Evolutionary conservation across 1,284 basidiomycete genomes (phyloP), one percentile per base, ranked within the genome.

Genomic region (Microstroma glucosiphilum): DNA sequence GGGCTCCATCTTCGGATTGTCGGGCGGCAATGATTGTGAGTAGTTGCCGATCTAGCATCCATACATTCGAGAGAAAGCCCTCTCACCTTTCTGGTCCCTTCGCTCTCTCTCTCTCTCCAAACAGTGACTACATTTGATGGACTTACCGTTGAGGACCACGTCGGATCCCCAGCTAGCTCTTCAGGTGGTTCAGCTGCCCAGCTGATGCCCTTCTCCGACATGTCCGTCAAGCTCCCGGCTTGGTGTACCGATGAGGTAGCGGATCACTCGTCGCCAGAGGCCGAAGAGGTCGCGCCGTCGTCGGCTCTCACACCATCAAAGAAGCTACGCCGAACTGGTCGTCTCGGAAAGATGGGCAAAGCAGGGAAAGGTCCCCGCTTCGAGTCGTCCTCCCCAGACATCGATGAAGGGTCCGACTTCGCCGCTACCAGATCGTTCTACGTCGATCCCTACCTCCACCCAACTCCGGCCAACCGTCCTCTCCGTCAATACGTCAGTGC

Each of bases 401-500:
- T 58, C 21, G 42, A 49, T 12, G 57, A n/a, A 51, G 58, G 58
- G 15, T 43, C 46, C 17, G 42, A n/a, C 41, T 17, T 21, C 25
- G 8, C 26, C 25, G 17, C 43, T n/a, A 54, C 25, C 25, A 21
- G 21, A 7, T 54, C 51, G 6, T 13, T 15, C 17, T 21, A 23
- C 51, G 21, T 54, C 51, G 51, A 54, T 25, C 51, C 51, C 13
- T 54, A 54, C 21, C 51, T 54, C 21, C 15, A 54, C 51, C 51
- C 51, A 2, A 54, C 25, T 6, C 51, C 51, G 6, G 51, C 51
- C 51, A 54, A 54, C n/a, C 62, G 69, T 2, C 37, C 65, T 8
- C 59, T 70, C 23, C 64, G 69, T 7, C 64, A 68, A 13, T 66
- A 61, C 60, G 66, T 67, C 59, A 66, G 63, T 40, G 70, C 69